Conservation (phyloP, 2,329 filamentous ascomycete genomes). For the Fusarium chaquense region DNA sequence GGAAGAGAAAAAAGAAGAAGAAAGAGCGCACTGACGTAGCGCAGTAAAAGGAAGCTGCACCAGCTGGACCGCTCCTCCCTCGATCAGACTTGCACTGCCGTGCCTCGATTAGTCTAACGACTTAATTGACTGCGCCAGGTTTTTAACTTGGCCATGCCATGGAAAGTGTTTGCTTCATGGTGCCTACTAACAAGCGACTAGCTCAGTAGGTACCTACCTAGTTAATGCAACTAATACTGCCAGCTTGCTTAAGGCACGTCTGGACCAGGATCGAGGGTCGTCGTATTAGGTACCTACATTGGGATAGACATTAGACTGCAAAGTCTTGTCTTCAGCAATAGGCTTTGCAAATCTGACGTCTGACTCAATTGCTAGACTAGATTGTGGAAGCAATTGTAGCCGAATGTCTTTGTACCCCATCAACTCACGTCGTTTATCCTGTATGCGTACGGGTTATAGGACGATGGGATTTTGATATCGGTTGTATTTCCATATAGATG, state of each 20-base stretch:
- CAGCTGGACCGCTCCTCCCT: slow-evolving; percentile 20
- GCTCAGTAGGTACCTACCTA: neutral
- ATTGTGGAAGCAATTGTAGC: neutral
- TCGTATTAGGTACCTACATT: neutral
- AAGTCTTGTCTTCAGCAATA: neutral
- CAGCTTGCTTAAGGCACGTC: slow-evolving; percentile 3
- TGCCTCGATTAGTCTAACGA: slow-evolving; percentile 15
- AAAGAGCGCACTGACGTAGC: slow-evolving; percentile 29
- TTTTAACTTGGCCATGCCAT: slow-evolving; percentile 17
- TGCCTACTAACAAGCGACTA: neutral
- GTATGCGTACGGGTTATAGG: neutral
- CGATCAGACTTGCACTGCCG: slow-evolving; percentile 14
- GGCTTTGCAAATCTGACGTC: neutral
- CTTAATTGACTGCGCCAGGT: slow-evolving; percentile 29
- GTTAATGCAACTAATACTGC: slow-evolving; percentile 16
- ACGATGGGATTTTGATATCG: neutral
- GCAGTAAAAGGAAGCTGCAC: slow-evolving; percentile 6
- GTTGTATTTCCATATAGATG: neutral
- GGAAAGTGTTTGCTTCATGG: slow-evolving; percentile 5
- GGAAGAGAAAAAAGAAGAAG: neutral
- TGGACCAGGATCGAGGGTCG: slow-evolving; percentile 12
- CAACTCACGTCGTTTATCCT: neutral
- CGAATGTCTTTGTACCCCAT: slow-evolving; percentile 4
- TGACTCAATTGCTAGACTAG: neutral
- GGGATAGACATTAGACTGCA: neutral